phyloP scores from a whole-genome alignment of 345 rosid species.

The Noccaea bulbosa region DNA sequence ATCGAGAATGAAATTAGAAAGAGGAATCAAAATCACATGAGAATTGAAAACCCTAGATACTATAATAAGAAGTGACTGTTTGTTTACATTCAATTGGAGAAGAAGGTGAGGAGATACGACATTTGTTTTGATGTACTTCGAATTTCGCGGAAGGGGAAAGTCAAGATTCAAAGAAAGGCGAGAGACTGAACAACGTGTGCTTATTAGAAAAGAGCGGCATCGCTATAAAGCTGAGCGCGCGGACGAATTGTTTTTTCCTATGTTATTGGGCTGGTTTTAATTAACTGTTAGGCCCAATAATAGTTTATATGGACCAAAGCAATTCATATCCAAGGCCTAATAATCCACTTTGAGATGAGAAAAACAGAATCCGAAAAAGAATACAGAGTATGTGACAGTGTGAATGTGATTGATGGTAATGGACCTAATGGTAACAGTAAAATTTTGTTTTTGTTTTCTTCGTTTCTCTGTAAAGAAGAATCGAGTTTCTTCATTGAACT shows the following conservation, averaged over 20 bases:
- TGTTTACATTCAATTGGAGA: conserved; percentile 13
- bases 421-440: too few species aligned
- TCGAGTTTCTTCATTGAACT: too few species aligned
- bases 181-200: conserved; percentile 34
- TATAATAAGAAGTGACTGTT: neutral
- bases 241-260: neutral
- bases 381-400: too few species aligned
- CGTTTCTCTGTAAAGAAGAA: too few species aligned
- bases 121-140: conserved; percentile 23
- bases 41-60: conserved; percentile 35
- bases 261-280: neutral
- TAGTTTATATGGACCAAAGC: neutral
- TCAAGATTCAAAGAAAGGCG: conserved; percentile 35
- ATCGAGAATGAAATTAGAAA: neutral
- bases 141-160: conserved; percentile 44
- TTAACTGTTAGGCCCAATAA: neutral
- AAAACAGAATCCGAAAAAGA: too few species aligned
- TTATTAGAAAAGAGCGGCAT: conserved; percentile 18
- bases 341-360: too few species aligned
- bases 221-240: conserved; percentile 10
- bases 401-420: too few species aligned
- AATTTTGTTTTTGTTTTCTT: too few species aligned
- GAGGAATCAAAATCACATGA: neutral
- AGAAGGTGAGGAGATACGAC: conserved; percentile 19
- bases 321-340: neutral